A percentile compares a stretch with the other conserved stretches of the same genome.
These are phyloP conservation scores for Hypoxylon sp. DNA, from an alignment of 2,329 filamentous ascomycete species.

Conservation along the genomic window DNA sequence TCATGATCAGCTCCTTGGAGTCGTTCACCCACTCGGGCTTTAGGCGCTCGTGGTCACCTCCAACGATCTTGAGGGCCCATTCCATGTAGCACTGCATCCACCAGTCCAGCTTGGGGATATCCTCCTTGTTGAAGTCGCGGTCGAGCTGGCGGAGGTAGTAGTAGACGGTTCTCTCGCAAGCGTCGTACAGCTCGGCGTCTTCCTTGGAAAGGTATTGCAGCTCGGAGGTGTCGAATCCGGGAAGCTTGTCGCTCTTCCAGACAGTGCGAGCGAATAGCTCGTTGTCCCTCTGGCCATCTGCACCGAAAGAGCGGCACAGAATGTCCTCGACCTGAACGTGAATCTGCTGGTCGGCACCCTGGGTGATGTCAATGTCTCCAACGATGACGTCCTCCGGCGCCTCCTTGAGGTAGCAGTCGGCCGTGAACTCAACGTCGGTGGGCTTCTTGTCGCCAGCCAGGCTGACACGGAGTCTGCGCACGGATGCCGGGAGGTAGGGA, in stretches of 20 bases:
- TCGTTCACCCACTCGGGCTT: not conserved
- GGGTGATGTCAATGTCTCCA: not conserved
- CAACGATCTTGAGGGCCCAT: not conserved
- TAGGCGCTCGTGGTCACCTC: not conserved
- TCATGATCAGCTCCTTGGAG: not conserved
- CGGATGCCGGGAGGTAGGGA: not conserved
- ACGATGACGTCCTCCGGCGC: not conserved
- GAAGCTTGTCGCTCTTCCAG: not conserved
- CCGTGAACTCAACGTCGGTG: not conserved
- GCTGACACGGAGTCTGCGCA: no score
- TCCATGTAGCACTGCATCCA: not conserved
- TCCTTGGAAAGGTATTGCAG: not conserved
- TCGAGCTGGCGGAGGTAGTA: not conserved
- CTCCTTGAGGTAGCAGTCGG: not conserved
- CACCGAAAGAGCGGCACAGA: not conserved
- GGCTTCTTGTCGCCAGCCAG: not conserved
- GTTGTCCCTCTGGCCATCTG: not conserved
- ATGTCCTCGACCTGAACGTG: not conserved
- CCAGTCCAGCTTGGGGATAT: not conserved
- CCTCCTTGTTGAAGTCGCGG: not conserved
- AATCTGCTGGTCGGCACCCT: not conserved
- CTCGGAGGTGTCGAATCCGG: not conserved
- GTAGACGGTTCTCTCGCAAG: not conserved
- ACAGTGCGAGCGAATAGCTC: not conserved
- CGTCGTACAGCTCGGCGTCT: not conserved